Evolutionary conservation across 2,329 filamentous ascomycete genomes (phyloP), one percentile per base, ranked within the genome.

Genomic region (Pseudogymnoascus sp.): DNA sequence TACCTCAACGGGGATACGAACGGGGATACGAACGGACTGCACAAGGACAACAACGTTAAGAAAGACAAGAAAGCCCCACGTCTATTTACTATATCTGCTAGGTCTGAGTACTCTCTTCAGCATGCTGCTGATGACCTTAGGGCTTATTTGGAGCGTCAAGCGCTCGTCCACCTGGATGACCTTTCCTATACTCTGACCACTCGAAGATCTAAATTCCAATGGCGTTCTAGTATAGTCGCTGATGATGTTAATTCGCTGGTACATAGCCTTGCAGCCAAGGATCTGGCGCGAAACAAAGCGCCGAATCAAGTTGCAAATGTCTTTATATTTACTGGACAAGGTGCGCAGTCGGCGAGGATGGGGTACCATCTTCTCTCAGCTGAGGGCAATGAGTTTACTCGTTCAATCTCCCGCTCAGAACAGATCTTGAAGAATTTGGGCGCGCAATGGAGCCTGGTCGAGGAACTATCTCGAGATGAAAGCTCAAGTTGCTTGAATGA

Each of bases 401-500:
- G 44, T 53, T 53, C 44, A 23, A 53, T 26, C 17, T 31, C 21
- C 6, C 26, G 26, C 11, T 21, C 17, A 17, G 19, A n/a, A 17
- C 28, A 23, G 13, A 7, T 19, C 1, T 19, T 17, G 7, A 17
- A 40, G n/a, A 6, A n/a, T 40, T 61, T 40, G 17, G 28, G 19
- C 11, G 21, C 19, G 6, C 6, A 57, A 26, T 57, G 47, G 47
- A 15, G 13, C 13, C 23, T 57, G 13, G 10, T 26, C 10, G 21
- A 28, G 28, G 47, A 57, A 57, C 61, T 53, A 2, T 28, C 21
- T n/a, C 23, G 21, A 9, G 47, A 26, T 26, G 21, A 15, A n/a
- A 66, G 63, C 13, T 64, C 75, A 33, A 76, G 78, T 0, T 71
- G 78, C 50, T 74, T 80, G 63, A 76, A 74, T n/a, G 78, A 80